These are phyloP conservation scores for Candida schatavii DNA, from an alignment of 805 yeast species.

Conservation along the genomic window DNA sequence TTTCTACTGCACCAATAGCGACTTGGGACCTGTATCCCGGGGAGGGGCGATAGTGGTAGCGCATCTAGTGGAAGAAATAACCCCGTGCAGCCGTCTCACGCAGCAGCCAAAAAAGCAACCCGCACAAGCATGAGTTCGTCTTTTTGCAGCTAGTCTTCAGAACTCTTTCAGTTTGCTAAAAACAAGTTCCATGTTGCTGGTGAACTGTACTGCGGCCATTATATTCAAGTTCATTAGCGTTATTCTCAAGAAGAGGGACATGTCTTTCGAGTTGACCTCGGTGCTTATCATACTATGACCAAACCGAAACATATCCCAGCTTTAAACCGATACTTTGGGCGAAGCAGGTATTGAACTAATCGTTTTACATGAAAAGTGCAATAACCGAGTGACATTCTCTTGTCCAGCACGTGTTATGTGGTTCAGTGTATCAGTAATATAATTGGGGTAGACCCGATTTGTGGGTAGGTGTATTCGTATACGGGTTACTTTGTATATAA, in stretches of 20 bases:
- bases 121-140: constrained; percentile 77
- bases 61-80: too few relatives aligned
- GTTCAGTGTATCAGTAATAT: too few relatives aligned
- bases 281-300: constrained; percentile 44
- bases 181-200: constrained; percentile 84
- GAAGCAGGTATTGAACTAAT: constrained; percentile 42
- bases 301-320: constrained; percentile 35
- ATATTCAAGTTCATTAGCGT: constrained; percentile 85
- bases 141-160: constrained; percentile 81
- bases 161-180: constrained; percentile 66
- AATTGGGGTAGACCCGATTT: too few relatives aligned
- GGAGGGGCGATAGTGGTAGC: too few relatives aligned
- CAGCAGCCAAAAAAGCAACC: too few relatives aligned
- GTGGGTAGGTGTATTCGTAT: too few relatives aligned
- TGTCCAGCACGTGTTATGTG: too few relatives aligned
- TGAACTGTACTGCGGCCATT: constrained; percentile 92
- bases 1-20: too few relatives aligned
- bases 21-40: too few relatives aligned
- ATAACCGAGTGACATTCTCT: too few relatives aligned
- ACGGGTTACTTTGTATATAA: too few relatives aligned
- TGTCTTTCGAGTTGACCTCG: constrained; percentile 35
- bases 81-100: too few relatives aligned
- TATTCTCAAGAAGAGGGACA: constrained; percentile 44
- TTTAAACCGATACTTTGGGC: constrained; percentile 47
- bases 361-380: constrained; percentile 27